Evolutionary conservation across 1,139 yeast species (phyloP).

Genomic region (Suhomyces bokatorum): DNA sequence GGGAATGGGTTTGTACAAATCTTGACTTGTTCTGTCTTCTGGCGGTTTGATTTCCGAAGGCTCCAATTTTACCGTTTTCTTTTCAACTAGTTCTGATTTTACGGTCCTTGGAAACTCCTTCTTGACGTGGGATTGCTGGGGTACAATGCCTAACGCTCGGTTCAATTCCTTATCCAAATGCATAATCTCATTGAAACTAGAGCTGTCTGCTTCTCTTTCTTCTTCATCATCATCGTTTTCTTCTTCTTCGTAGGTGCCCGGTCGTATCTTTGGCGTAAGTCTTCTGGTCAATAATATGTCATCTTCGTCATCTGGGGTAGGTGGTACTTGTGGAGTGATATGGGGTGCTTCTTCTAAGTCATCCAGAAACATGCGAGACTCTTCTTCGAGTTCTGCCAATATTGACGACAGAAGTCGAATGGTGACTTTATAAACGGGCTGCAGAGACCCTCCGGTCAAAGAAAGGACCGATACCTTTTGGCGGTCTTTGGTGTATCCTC

Average conservation of each 20-base stretch:
- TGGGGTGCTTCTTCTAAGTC: neutral
- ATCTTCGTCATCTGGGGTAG: neutral
- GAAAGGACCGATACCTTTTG: constrained; percentile 5
- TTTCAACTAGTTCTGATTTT: neutral
- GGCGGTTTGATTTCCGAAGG: neutral
- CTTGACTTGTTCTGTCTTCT: too few relatives aligned
- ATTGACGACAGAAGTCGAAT: constrained; percentile 13
- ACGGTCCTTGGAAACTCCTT: neutral
- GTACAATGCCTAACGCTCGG: constrained; percentile 7
- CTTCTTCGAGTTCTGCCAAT: constrained; percentile 5
- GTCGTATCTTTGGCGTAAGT: constrained; percentile 3
- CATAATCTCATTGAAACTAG: constrained; percentile 1
- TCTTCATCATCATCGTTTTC: constrained; percentile 7
- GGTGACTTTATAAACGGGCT: constrained; percentile 7
- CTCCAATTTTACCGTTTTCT: constrained; percentile 1
- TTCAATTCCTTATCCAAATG: constrained; percentile 15
- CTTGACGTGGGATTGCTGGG: neutral
- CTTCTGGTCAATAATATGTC: neutral
- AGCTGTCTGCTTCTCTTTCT: neutral
- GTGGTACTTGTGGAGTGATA: neutral
- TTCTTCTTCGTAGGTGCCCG: constrained; percentile 3
- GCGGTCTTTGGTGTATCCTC: constrained; percentile 9
- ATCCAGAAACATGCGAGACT: neutral
- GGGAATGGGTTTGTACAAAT: constrained; percentile 16
- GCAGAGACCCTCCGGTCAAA: constrained; percentile 1